A percentile compares a stretch with the other conserved stretches of the same genome.
Evolutionary conservation across 164 flowering plant species (phyloP).

Genomic region (Stephania cephalantha): DNA sequence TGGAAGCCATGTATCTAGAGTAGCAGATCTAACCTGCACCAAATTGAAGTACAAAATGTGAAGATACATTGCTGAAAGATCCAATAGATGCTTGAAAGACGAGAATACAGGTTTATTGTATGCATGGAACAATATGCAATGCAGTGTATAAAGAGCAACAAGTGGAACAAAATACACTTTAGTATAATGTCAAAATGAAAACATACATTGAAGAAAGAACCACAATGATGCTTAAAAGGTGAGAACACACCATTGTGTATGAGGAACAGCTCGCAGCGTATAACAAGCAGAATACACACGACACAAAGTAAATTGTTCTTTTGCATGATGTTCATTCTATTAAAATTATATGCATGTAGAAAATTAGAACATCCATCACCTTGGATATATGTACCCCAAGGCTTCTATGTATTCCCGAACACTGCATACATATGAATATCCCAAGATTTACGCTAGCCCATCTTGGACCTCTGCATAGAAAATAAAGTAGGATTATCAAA

Average conservation of each 20-base stretch:
- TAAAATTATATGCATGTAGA: background rate
- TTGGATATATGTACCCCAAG: constrained; percentile 64
- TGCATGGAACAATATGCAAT: background rate
- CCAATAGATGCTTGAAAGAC: background rate
- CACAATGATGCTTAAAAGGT: too few relatives aligned
- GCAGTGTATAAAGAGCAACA: background rate
- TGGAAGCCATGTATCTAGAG: constrained; percentile 92
- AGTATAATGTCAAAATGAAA: too few relatives aligned
- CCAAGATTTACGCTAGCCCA: constrained; percentile 71
- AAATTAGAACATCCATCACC: constrained; percentile 22
- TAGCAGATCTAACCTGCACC: constrained; percentile 80
- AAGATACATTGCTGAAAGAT: background rate
- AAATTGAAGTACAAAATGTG: background rate
- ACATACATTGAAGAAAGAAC: too few relatives aligned
- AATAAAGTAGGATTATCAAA: constrained; percentile 8
- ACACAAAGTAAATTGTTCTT: background rate
- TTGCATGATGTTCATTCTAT: background rate
- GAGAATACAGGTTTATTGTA: background rate
- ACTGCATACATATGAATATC: constrained; percentile 67
- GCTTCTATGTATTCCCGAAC: constrained; percentile 66
- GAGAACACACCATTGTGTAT: too few relatives aligned
- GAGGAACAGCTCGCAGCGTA: too few relatives aligned
- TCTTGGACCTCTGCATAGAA: constrained; percentile 49
- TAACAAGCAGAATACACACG: background rate
- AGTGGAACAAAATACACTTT: background rate